phyloP scores from a whole-genome alignment of 73 alveolate species.

The Blepharisma japonicum region DNA sequence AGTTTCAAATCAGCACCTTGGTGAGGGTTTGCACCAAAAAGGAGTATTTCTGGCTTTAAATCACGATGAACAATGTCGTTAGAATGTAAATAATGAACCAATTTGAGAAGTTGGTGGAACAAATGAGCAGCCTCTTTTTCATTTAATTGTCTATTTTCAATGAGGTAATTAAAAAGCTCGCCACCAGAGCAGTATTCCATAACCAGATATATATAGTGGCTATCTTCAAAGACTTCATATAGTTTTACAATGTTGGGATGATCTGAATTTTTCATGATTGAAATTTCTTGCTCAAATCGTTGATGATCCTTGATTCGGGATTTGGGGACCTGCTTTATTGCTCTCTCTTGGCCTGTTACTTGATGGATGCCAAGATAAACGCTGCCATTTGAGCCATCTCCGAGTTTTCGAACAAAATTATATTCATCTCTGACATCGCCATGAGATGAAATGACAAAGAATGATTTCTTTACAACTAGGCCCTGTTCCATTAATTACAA shows the following conservation, averaged over 20 bases:
- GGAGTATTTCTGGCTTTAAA: conserved; percentile 44
- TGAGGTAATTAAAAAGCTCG: conserved; percentile 39
- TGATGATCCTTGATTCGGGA: conserved; percentile 36
- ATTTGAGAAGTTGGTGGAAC: conserved; percentile 43
- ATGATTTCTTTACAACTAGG: conserved; percentile 11
- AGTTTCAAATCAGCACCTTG: conserved; percentile 36
- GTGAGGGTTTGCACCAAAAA: conserved; percentile 35
- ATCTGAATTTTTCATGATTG: conserved; percentile 58
- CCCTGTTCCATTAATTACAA: too few relatives aligned
- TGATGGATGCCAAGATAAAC: conserved; percentile 56
- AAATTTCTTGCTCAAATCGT: conserved; percentile 51
- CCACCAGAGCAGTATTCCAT: conserved; percentile 54
- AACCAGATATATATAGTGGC: conserved; percentile 36
- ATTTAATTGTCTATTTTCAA: conserved; percentile 34
- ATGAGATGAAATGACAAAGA: neutral
- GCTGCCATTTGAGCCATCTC: conserved; percentile 83
- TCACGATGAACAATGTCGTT: conserved; percentile 46
- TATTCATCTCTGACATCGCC: conserved; percentile 27
- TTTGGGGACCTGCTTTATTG: conserved; percentile 57
- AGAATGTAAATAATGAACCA: conserved; percentile 40
- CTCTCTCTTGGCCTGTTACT: conserved; percentile 42
- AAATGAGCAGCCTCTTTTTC: conserved; percentile 50
- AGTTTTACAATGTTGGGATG: conserved; percentile 69
- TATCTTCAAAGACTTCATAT: conserved; percentile 64
- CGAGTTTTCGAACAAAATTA: conserved; percentile 44